Percentiles rank a stretch among this genome's conserved stretches.
These are phyloP conservation scores for Cercospora berteroae DNA, from an alignment of 2,329 filamentous ascomycete genomes.

Conservation along the genomic window DNA sequence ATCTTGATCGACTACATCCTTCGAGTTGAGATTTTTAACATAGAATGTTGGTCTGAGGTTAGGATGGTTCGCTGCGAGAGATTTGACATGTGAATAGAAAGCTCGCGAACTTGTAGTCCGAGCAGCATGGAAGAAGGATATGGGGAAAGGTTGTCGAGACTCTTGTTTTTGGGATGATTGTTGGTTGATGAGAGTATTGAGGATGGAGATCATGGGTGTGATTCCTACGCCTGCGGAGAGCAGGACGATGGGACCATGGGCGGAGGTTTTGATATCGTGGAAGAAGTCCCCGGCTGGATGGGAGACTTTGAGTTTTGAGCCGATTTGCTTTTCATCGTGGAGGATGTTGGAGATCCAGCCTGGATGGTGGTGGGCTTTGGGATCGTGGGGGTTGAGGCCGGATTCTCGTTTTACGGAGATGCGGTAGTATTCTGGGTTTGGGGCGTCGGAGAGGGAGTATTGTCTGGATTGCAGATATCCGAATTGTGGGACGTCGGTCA, in stretches of 20 bases:
- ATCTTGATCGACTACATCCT: conserved; percentile 52
- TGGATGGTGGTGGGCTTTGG: conserved; percentile 51
- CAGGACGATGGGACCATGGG: conserved; percentile 58
- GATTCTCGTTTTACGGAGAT: conserved; percentile 69
- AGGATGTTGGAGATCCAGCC: conserved; percentile 70
- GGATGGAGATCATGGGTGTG: conserved; percentile 64
- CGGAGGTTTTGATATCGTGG: conserved; percentile 51
- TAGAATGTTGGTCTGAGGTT: conserved; percentile 59
- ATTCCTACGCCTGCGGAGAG: conserved; percentile 68
- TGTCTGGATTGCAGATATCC: conserved; percentile 66
- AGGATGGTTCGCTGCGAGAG: conserved; percentile 44
- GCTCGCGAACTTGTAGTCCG: conserved; percentile 53
- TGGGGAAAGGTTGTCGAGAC: conserved; percentile 28
- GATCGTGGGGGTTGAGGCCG: conserved; percentile 51
- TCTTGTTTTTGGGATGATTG: not conserved
- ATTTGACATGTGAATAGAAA: conserved; percentile 54
- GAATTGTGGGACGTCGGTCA: conserved; percentile 57
- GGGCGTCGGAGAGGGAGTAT: conserved; percentile 69
- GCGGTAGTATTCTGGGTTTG: conserved; percentile 61
- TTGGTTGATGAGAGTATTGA: conserved; percentile 52
- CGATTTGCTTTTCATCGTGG: conserved; percentile 60
- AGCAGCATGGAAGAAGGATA: conserved; percentile 64
- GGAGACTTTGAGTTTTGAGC: conserved; percentile 63
- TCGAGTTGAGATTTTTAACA: conserved; percentile 51
- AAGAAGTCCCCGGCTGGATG: conserved; percentile 64